Evolutionary conservation across 305 asterid genomes (phyloP).

Genomic region (Solanum aculeatissimum): DNA sequence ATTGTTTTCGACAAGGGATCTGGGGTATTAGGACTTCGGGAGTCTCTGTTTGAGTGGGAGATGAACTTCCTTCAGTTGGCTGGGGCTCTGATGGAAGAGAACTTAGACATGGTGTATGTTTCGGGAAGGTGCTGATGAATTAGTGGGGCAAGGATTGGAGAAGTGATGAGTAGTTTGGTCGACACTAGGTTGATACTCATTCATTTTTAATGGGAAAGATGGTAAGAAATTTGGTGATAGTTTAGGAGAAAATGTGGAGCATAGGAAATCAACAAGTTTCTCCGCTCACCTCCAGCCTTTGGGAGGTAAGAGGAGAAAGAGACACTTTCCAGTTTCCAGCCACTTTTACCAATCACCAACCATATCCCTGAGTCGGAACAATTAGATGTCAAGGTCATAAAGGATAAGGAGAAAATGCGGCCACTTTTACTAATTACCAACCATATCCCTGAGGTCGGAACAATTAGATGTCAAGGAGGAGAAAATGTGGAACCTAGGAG

Average conservation of each 20-base stretch:
- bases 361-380: background rate
- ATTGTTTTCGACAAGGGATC: background rate
- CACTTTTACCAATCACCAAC: background rate
- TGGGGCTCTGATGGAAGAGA: background rate
- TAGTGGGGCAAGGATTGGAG: background rate
- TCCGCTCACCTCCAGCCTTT: background rate
- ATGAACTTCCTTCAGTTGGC: background rate
- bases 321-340: background rate
- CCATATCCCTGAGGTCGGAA: background rate
- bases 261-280: background rate
- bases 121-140: background rate
- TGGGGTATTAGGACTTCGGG: background rate
- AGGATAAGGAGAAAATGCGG: background rate
- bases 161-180: background rate
- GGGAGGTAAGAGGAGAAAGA: background rate
- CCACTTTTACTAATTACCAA: background rate
- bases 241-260: background rate
- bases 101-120: background rate
- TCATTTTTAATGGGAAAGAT: background rate
- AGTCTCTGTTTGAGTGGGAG: background rate
- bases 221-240: background rate
- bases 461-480: background rate
- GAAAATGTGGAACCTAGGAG: background rate
- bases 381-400: background rate
- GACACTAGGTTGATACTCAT: background rate